Evolutionary conservation across 1,284 basidiomycete species (phyloP).

Genomic region (Ustilago nuda): DNA sequence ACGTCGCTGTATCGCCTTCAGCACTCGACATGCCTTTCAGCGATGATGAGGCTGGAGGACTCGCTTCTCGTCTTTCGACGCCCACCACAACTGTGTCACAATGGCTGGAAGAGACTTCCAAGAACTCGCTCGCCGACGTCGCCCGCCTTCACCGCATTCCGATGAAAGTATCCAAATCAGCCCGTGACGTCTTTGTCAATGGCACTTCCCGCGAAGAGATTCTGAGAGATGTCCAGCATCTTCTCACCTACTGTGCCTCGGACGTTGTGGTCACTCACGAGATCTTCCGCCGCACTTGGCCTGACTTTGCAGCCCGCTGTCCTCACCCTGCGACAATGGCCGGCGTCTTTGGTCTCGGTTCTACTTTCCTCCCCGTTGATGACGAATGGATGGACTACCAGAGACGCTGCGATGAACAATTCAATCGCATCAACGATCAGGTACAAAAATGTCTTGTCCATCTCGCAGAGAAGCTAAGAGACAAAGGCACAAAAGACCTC

Average conservation of each 20-base stretch:
- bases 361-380: conserved; percentile 89
- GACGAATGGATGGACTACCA: conserved; percentile 88
- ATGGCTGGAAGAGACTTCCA: conserved; percentile 93
- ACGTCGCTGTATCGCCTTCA: conserved; percentile 15
- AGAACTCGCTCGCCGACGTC: conserved; percentile 92
- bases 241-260: conserved; percentile 86
- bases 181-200: conserved; percentile 80
- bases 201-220: conserved; percentile 76
- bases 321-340: conserved; percentile 94
- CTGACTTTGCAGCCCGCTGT: conserved; percentile 84
- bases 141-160: conserved; percentile 85
- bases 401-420: conserved; percentile 80
- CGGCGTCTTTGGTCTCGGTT: conserved; percentile 91
- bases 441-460: conserved; percentile 78
- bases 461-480: conserved; percentile 75
- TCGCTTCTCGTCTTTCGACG: conserved; percentile 26
- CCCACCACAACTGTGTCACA: conserved; percentile 26
- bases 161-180: conserved; percentile 82
- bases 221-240: conserved; percentile 77
- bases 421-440: conserved; percentile 79
- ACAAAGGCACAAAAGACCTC: conserved; percentile 46
- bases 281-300: conserved; percentile 84
- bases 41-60: conserved; percentile 42
- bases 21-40: conserved; percentile 45
- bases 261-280: conserved; percentile 88